A percentile compares a stretch with the other conserved stretches of the same genome.
These are phyloP conservation scores for Mimosa bimucronata DNA, from an alignment of 306 rosid species.

Conservation along the genomic window DNA sequence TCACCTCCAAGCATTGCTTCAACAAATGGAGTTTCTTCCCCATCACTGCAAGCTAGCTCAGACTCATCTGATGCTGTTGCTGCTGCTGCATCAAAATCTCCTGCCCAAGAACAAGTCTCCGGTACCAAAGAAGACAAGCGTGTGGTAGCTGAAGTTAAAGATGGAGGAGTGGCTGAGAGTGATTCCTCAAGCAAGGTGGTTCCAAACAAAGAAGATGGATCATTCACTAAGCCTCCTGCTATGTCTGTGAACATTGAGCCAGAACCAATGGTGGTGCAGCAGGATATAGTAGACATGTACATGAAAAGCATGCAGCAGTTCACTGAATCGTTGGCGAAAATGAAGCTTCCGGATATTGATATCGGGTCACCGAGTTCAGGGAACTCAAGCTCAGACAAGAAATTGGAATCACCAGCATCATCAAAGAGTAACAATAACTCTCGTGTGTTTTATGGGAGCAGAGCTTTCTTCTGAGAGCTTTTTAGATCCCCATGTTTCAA, in stretches of 20 bases:
- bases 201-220: neutral
- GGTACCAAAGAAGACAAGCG: neutral
- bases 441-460: constrained; percentile 15
- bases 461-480: constrained; percentile 9
- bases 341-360: neutral
- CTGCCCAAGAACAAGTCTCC: neutral
- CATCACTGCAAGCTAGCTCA: constrained; percentile 4
- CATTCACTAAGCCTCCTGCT: constrained; percentile 5
- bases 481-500: constrained; percentile 40
- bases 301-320: constrained; percentile 18
- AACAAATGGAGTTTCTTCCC: constrained; percentile 17
- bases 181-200: neutral
- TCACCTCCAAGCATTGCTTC: constrained; percentile 1
- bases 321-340: neutral
- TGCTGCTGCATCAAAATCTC: neutral
- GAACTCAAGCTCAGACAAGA: neutral
- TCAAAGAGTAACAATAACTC: constrained; percentile 8
- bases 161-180: neutral
- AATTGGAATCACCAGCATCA: neutral
- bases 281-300: constrained; percentile 7
- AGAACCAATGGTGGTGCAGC: constrained; percentile 8
- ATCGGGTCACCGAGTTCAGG: neutral
- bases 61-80: constrained; percentile 5
- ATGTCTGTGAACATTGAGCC: constrained; percentile 5
- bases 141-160: neutral